Evolutionary conservation across 345 rosid species (phyloP), one percentile per base, ranked within the genome.

Genomic region (Adansonia digitata): DNA sequence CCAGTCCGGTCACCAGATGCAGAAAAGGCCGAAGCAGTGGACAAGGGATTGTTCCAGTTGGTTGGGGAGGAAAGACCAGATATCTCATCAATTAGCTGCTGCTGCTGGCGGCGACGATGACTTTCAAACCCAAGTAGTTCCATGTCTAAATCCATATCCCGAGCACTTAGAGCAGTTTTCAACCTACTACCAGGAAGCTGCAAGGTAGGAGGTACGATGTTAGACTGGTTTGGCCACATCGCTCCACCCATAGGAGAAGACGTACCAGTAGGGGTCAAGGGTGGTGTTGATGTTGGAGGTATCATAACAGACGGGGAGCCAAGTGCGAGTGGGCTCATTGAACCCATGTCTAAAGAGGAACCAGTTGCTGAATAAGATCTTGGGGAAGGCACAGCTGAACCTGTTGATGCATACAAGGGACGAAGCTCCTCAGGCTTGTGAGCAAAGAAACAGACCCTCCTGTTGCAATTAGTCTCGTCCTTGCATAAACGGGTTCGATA

Each of bases 401-500:
- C 97, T 1, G 97, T 91, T 26, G 97, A 92, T 77, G 90, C 83
- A 78, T 89, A 89, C 83, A 94, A 71, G 0, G 97, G 95, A 3
- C 97, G 92, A 2, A 94, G 90, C 86, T 94, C 98, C 70, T 92
- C 91, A 0, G 83, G 87, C 81, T 77, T 91, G 82, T 94, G 98
- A 29, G 98, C 98, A 67, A 94, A 94, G 88, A 94, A 94, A 71
- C 97, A 94, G n/a, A 94, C 97, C 84, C 91, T 85, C 56, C 98
- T 85, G 3, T 77, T 65, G 78, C 97, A 94, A 62, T 78, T 86
- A 0, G 85, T 87, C 84, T 88, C 97, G 31, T 94, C 97, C 75
- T 94, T 94, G 80, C 98, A 94, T 22, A 92, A 85, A 48, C 97
- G 90, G 2, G 96, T 94, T 52, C 97, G 72, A 79, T 94, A 94